These are phyloP conservation scores for Nemania sp. DNA, from an alignment of 2,329 filamentous ascomycete species.

Conservation along the genomic window DNA sequence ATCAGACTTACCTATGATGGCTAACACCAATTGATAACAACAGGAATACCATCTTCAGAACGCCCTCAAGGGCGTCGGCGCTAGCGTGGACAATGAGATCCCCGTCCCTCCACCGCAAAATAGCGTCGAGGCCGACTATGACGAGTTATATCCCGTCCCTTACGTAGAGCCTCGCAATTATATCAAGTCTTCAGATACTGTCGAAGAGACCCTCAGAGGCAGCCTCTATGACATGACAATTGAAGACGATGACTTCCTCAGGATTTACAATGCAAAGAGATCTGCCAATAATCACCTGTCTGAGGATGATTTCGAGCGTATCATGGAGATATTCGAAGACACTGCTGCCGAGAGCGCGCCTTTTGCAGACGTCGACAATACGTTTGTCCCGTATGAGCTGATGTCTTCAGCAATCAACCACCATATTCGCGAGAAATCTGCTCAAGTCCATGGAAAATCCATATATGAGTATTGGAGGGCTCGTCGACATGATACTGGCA, in stretches of 20 bases:
- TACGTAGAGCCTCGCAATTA: constrained; percentile 90
- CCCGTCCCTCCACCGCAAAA: constrained; percentile 67
- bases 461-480: constrained; percentile 90
- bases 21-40: constrained; percentile 18
- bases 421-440: constrained; percentile 52
- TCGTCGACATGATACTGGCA: constrained; percentile 66
- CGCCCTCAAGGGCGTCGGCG: constrained; percentile 63
- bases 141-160: constrained; percentile 77
- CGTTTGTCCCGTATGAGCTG: constrained; percentile 75
- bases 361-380: constrained; percentile 86
- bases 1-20: constrained; percentile 19
- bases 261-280: constrained; percentile 78
- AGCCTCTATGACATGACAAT: constrained; percentile 92
- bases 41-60: constrained; percentile 96
- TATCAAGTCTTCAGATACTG: constrained; percentile 96
- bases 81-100: constrained; percentile 63
- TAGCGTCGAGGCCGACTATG: constrained; percentile 73
- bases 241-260: constrained; percentile 85
- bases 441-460: constrained; percentile 66
- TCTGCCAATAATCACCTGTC: constrained; percentile 67
- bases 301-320: constrained; percentile 89
- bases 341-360: constrained; percentile 82
- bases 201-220: constrained; percentile 84
- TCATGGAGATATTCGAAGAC: constrained; percentile 94
- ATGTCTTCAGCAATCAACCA: constrained; percentile 70